phyloP scores from a whole-genome alignment of 345 rosid species.

The Salix viminalis region DNA sequence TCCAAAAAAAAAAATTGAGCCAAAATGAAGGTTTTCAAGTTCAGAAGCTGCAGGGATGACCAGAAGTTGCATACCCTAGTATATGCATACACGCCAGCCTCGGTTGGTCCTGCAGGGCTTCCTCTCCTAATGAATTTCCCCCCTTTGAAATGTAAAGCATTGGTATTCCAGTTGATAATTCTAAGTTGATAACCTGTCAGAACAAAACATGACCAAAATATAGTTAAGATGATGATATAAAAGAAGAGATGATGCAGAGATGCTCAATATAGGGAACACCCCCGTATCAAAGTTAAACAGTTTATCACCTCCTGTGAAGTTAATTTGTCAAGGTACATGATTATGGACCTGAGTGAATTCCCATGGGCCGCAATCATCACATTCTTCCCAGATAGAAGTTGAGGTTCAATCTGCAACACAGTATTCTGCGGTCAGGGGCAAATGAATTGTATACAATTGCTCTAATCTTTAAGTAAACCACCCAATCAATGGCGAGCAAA shows the following conservation, averaged over 20 bases:
- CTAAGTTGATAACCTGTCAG: constrained; percentile 69
- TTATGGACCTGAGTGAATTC: constrained; percentile 86
- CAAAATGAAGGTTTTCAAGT: background rate
- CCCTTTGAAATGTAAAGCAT: constrained; percentile 89
- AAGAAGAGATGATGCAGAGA: background rate
- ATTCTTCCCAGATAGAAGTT: constrained; percentile 77
- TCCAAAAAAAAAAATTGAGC: background rate
- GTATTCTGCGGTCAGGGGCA: constrained; percentile 14
- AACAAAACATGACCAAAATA: background rate
- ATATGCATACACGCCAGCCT: constrained; percentile 95
- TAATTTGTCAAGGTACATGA: constrained; percentile 93
- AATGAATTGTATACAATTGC: background rate
- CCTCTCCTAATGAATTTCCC: constrained; percentile 87
- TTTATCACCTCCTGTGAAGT: constrained; percentile 86
- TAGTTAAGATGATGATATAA: background rate
- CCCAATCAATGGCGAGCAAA: background rate
- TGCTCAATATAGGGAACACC: background rate
- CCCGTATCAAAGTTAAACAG: background rate
- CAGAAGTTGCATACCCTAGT: constrained; percentile 54
- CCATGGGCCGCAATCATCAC: constrained; percentile 96
- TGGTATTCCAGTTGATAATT: constrained; percentile 88
- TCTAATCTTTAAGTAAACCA: background rate
- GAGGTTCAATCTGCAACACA: constrained; percentile 72
- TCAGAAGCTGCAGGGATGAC: background rate
- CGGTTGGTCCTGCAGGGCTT: constrained; percentile 80